Percentiles rank a stretch among this genome's conserved stretches.
phyloP scores from a whole-genome alignment of 2,329 filamentous ascomycete species.

The Zasmidium angulare region DNA sequence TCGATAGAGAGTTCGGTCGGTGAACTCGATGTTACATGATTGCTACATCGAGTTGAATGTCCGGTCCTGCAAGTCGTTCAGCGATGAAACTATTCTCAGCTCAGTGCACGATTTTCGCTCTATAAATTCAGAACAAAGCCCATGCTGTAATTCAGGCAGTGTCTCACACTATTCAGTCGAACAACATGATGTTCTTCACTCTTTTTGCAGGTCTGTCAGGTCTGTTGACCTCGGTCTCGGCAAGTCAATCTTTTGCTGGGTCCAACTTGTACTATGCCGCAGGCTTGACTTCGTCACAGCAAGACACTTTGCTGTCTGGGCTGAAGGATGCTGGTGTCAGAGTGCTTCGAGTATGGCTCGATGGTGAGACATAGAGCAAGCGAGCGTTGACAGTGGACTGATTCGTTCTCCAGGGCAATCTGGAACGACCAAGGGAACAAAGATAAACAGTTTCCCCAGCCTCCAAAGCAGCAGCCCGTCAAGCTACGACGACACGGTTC shows the following conservation, averaged over 20 bases:
- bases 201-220: too few species aligned
- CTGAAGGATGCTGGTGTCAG: slow-evolving; percentile 10
- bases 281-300: slow-evolving; percentile 6
- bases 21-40: too few species aligned
- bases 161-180: too few species aligned
- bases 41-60: too few species aligned
- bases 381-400: background rate
- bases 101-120: too few species aligned
- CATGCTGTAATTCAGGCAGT: too few species aligned
- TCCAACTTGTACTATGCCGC: slow-evolving; percentile 16
- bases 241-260: slow-evolving; percentile 8
- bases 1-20: too few species aligned
- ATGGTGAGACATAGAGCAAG: slow-evolving; percentile 1
- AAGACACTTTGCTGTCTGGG: slow-evolving; percentile 11
- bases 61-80: too few species aligned
- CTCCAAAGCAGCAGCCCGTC: slow-evolving; percentile 13
- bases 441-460: slow-evolving; percentile 8
- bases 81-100: too few species aligned
- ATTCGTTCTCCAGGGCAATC: background rate
- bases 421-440: slow-evolving; percentile 19
- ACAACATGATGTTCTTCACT: too few species aligned
- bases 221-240: background rate
- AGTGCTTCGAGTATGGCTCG: slow-evolving; percentile 14
- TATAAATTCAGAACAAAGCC: too few species aligned
- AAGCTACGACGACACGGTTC: slow-evolving; percentile 15